Conservation (phyloP, 2,329 filamentous ascomycete species). For the Ophiostoma tasmaniense region DNA sequence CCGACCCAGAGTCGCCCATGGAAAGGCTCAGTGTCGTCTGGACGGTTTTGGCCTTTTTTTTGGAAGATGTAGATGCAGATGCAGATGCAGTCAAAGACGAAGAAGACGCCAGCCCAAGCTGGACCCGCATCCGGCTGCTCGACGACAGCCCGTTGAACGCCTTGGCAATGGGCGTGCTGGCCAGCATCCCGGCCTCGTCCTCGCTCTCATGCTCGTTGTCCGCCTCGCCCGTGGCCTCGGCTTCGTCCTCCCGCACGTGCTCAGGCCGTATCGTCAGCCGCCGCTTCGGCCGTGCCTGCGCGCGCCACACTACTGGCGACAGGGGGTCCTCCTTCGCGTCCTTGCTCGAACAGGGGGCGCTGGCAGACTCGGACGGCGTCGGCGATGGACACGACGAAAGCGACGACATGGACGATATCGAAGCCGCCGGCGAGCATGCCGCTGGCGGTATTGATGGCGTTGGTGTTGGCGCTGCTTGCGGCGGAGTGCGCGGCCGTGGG, state of each 20-base stretch:
- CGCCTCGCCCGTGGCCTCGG: not conserved
- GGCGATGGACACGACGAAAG: not conserved
- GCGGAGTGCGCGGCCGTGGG: slow-evolving; percentile 3
- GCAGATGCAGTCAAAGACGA: no score
- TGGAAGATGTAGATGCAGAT: not conserved
- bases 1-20: slow-evolving; percentile 26
- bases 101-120: not conserved
- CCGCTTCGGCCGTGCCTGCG: slow-evolving; percentile 17
- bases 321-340: not conserved
- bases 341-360: no score
- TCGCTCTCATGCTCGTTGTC: not conserved
- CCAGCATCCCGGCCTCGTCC: not conserved
- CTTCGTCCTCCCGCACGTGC: not conserved
- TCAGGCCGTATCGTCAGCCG: slow-evolving; percentile 19
- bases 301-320: not conserved
- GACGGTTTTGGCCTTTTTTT: slow-evolving; percentile 23
- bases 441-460: no score
- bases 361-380: not conserved
- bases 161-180: slow-evolving; percentile 3
- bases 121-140: slow-evolving; percentile 13
- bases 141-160: slow-evolving; percentile 10
- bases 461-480: not conserved
- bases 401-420: slow-evolving; percentile 12
- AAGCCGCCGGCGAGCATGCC: not conserved
- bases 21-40: slow-evolving; percentile 37